Evolutionary conservation across 2,329 filamentous ascomycete genomes (phyloP).

Genomic region (Fusarium bulbicola): DNA sequence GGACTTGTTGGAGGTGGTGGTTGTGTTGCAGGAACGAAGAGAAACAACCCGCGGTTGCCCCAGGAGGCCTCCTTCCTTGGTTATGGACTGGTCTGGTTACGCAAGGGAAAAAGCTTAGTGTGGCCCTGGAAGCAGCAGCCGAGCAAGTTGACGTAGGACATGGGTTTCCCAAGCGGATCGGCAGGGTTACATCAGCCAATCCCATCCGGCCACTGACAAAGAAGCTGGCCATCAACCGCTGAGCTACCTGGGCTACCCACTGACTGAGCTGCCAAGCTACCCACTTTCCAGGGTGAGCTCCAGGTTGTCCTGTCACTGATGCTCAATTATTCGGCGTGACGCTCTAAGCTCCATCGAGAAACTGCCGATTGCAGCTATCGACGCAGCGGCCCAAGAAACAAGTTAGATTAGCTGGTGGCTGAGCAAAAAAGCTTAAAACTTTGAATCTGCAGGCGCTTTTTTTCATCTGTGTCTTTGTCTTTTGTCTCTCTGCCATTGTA

Average conservation of each 20-base stretch:
- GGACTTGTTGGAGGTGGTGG: conserved; percentile 5
- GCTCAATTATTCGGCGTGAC: conserved; percentile 24
- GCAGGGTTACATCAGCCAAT: background rate
- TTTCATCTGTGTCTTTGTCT: background rate
- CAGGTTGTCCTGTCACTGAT: conserved; percentile 28
- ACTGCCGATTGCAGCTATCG: conserved; percentile 14
- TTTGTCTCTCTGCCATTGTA: background rate
- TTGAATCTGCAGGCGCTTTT: conserved; percentile 2
- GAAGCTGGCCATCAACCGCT: conserved; percentile 10
- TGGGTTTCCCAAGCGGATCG: conserved; percentile 19
- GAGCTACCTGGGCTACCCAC: background rate
- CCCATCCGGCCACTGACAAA: background rate
- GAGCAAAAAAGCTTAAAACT: conserved; percentile 31
- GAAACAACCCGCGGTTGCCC: conserved; percentile 9
- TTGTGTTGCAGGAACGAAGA: conserved; percentile 22
- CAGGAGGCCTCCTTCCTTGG: conserved; percentile 32
- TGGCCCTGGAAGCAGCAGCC: background rate
- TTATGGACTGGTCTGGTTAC: background rate
- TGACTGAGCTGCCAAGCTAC: conserved; percentile 1
- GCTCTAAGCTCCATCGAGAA: conserved; percentile 21
- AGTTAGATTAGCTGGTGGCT: conserved; percentile 13
- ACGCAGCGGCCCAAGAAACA: background rate
- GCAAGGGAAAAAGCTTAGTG: conserved; percentile 10
- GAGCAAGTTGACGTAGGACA: conserved; percentile 33
- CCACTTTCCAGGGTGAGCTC: conserved; percentile 19